A percentile compares a stretch with the other conserved stretches of the same genome.
Conservation (phyloP, 139 green algal genomes). For the Eudorina sp. region DNA sequence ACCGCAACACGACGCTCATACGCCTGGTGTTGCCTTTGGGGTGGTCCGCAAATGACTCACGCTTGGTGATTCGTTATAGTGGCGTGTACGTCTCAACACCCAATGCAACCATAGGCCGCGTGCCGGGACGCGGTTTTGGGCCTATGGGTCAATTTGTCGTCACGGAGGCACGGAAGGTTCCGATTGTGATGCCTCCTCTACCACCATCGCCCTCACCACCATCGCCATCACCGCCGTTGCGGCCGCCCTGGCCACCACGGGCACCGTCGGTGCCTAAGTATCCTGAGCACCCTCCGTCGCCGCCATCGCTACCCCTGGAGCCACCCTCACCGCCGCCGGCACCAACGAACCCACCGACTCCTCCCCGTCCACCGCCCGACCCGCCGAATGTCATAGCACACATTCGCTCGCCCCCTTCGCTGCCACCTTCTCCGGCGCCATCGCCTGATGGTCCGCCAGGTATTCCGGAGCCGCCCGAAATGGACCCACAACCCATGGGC, state of each 20-base stretch:
- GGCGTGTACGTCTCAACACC: neutral
- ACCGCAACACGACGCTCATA: neutral
- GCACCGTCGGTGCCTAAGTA: neutral
- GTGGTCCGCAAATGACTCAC: neutral
- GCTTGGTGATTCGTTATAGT: neutral
- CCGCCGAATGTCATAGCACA: too few species aligned
- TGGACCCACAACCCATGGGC: neutral
- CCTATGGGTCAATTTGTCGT: conserved; percentile 9
- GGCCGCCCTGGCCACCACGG: neutral
- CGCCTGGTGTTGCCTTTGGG: neutral
- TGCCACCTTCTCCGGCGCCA: neutral
- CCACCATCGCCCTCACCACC: too few species aligned
- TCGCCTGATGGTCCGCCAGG: neutral
- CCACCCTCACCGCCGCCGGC: neutral
- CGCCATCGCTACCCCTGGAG: neutral
- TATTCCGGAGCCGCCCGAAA: neutral
- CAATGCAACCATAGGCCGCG: neutral
- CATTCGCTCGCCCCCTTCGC: too few species aligned
- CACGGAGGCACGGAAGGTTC: neutral
- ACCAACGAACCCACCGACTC: neutral
- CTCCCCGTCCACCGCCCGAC: neutral
- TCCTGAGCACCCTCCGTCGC: neutral
- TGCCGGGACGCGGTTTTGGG: neutral
- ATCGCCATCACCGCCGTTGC: neutral
- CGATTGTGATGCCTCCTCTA: neutral